Conservation (phyloP, 2,329 filamentous ascomycete species). For the Aspergillus eucalypticola region DNA sequence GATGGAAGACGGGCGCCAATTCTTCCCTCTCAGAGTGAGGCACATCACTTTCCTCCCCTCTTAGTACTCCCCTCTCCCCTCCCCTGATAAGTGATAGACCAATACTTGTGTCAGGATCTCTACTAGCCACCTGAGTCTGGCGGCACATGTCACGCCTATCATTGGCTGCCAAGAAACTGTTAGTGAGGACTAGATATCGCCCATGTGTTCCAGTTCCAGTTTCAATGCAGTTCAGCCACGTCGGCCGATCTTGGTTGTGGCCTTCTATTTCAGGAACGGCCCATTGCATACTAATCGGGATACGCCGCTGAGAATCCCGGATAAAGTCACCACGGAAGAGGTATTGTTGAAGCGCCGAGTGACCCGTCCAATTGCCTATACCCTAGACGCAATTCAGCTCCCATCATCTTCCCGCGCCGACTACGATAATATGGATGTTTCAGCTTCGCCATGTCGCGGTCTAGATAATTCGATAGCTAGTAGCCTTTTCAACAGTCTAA, state of each 20-base stretch:
- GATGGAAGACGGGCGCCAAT: neutral
- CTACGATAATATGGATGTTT: neutral
- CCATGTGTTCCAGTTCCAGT: neutral
- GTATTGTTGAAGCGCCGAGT: neutral
- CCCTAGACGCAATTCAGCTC: neutral
- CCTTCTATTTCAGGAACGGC: neutral
- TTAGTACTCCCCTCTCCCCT: neutral
- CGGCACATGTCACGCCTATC: slow-evolving; percentile 7
- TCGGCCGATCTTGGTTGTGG: neutral
- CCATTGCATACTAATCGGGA: neutral
- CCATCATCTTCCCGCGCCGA: neutral
- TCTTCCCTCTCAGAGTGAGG: too few relatives aligned
- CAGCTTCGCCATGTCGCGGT: slow-evolving; percentile 3
- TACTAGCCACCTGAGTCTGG: neutral
- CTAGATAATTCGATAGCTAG: neutral
- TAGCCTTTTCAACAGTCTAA: neutral
- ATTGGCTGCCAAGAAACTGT: slow-evolving; percentile 3
- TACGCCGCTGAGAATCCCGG: neutral
- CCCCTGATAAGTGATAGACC: slow-evolving; percentile 1
- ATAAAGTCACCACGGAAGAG: neutral
- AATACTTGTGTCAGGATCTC: neutral
- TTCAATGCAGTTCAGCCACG: slow-evolving; percentile 2
- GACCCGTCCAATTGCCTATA: neutral
- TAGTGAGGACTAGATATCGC: neutral
- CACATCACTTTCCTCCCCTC: neutral